Evolutionary conservation across 192 early-diverging fungal genomes (phyloP).

Genomic region (Rhizoclosmatium globosum): DNA sequence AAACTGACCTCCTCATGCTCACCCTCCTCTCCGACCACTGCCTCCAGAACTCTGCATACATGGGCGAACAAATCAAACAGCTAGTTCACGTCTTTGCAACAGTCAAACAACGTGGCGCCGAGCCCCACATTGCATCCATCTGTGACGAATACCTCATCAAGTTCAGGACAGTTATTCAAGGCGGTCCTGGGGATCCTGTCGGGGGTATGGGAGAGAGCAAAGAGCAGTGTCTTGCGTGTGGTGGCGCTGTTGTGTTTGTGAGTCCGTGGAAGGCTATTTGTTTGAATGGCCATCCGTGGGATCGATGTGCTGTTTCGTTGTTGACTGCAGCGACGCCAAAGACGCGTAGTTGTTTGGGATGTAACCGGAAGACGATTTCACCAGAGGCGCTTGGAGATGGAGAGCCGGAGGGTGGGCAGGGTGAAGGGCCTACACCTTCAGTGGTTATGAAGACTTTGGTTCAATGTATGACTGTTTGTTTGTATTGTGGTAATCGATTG

Average conservation of each 20-base stretch:
- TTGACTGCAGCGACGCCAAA: constrained; percentile 37
- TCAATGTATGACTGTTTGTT: constrained; percentile 11
- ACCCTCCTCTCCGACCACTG: constrained; percentile 22
- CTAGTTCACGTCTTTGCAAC: constrained; percentile 7
- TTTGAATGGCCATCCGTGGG: constrained; percentile 37
- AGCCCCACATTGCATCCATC: not conserved
- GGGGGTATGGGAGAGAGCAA: not conserved
- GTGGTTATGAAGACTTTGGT: constrained; percentile 9
- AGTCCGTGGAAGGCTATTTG: constrained; percentile 34
- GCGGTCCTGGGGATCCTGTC: too few relatives aligned
- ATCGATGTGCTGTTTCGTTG: constrained; percentile 33
- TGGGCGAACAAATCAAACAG: not conserved
- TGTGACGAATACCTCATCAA: constrained; percentile 25
- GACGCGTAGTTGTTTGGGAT: constrained; percentile 21
- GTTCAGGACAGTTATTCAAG: not conserved
- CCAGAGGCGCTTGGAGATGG: not conserved
- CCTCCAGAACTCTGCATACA: not conserved
- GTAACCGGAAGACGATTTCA: constrained; percentile 31
- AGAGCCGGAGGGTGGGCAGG: not conserved
- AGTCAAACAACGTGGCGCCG: constrained; percentile 8
- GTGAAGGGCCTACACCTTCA: not conserved
- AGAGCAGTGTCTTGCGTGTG: constrained; percentile 36
- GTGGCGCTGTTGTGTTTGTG: constrained; percentile 10
- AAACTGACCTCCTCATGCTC: constrained; percentile 29
- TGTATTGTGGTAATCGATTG: constrained; percentile 35